Percentiles rank a stretch among this genome's conserved stretches.
Evolutionary conservation across 306 rosid genomes (phyloP).

Genomic region (Sicyos edulis): DNA sequence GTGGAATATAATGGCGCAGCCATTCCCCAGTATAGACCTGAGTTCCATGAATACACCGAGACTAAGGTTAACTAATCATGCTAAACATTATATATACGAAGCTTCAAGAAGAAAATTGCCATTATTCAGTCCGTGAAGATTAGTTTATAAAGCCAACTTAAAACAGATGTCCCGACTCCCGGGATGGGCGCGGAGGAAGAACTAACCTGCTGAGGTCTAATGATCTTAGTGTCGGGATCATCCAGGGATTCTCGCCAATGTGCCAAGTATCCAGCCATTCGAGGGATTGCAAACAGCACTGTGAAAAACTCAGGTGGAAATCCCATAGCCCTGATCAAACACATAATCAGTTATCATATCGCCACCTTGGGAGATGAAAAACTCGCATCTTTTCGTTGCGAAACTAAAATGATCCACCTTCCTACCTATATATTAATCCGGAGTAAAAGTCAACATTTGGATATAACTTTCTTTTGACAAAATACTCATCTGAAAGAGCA

Average conservation of each 20-base stretch:
- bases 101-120: not conserved
- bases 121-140: not conserved
- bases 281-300: conserved; percentile 77
- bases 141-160: not conserved
- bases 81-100: not conserved
- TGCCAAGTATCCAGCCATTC: conserved; percentile 92
- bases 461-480: conserved; percentile 79
- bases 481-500: conserved; percentile 78
- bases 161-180: not conserved
- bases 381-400: not conserved
- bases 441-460: conserved; percentile 95
- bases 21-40: conserved; percentile 81
- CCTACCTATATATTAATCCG: conserved; percentile 69
- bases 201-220: conserved; percentile 85
- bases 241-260: conserved; percentile 95
- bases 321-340: conserved; percentile 76
- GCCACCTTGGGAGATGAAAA: not conserved
- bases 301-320: conserved; percentile 84
- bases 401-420: conserved; percentile 1
- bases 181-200: conserved; percentile 1
- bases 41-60: conserved; percentile 20
- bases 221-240: conserved; percentile 87
- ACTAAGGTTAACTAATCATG: not conserved
- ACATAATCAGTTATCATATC: not conserved
- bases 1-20: conserved; percentile 63